Evolutionary conservation across 2,329 filamentous ascomycete species (phyloP), one percentile per base, ranked within the genome.

Genomic region (Penicillium crustosum): DNA sequence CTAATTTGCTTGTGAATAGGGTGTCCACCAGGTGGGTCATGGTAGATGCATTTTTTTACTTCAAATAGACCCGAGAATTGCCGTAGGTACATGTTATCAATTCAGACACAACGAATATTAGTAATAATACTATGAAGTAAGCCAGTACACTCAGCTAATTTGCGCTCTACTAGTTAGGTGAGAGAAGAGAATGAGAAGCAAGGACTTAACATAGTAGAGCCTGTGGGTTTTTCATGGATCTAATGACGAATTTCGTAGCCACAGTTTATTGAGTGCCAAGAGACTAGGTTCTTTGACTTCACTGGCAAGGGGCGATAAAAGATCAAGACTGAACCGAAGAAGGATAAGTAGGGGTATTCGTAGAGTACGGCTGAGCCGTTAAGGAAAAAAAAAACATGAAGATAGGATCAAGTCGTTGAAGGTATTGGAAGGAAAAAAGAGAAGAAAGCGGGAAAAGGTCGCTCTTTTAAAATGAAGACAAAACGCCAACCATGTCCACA

Each of bases 401-500:
- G 29, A 48, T 36, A 41, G 6, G 13, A 25, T 17, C 53, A 25
- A 43, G 53, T 39, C 27, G 27, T 33, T 49, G 44, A 50, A 49
- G 45, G 35, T 15, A 42, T 19, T 6, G 6, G 44, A 36, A 25
- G 21, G 10, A 25, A 12, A 23, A 7, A 10, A n/a, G 6, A n/a
- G 10, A 19, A 12, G 4, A 47, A 39, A 31, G 31, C n/a, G 19
- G 38, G 25, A 25, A 42, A 25, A 53, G n/a, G n/a, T 21, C 36
- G 29, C 19, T 12, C 27, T 29, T 57, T 23, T 23, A 48, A 57
- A 42, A 35, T 35, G n/a, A 25, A 49, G 41, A 43, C 48, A 55
- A 55, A 60, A 56, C 51, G 52, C 51, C 53, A 48, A 52, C 44
- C 47, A 45, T 27, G 43, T 51, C 21, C 19, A 48, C 31, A 25